Evolutionary conservation across 768 basidiomycete species (phyloP).

Genomic region (Mycena rebaudengoi): DNA sequence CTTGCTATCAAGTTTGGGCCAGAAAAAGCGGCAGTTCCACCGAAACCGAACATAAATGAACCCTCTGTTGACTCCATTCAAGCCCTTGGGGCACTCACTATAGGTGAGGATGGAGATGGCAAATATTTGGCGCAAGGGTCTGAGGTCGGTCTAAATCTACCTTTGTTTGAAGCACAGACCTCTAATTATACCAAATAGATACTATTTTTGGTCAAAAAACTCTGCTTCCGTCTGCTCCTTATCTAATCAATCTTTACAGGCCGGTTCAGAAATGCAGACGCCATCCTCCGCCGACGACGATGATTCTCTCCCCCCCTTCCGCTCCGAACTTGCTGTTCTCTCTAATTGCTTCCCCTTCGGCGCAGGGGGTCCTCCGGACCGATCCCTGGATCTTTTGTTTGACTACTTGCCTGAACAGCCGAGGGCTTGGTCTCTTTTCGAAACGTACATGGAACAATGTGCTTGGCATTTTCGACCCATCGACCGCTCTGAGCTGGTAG

Average conservation of each 20-base stretch:
- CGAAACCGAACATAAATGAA: slow-evolving; percentile 38
- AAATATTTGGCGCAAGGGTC: slow-evolving; percentile 82
- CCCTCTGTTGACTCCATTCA: slow-evolving; percentile 49
- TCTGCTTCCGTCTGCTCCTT: background rate
- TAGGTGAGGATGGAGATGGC: slow-evolving; percentile 71
- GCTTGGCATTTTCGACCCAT: slow-evolving; percentile 73
- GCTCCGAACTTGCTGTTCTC: slow-evolving; percentile 54
- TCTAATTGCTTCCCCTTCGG: slow-evolving; percentile 58
- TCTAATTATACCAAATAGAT: no score
- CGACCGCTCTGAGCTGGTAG: slow-evolving; percentile 71
- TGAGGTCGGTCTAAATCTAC: slow-evolving; percentile 70
- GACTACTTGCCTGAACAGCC: slow-evolving; percentile 65
- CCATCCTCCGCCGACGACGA: slow-evolving; percentile 44
- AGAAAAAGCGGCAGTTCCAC: slow-evolving; percentile 51
- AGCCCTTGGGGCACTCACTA: slow-evolving; percentile 75
- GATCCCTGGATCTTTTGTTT: slow-evolving; percentile 54
- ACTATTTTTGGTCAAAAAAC: slow-evolving; percentile 54
- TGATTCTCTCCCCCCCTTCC: slow-evolving; percentile 44
- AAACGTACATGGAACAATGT: slow-evolving; percentile 73
- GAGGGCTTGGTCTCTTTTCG: slow-evolving; percentile 70
- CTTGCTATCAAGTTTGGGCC: slow-evolving; percentile 68
- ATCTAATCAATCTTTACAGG: slow-evolving; percentile 42
- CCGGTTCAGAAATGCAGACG: slow-evolving; percentile 56
- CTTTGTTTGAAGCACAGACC: no score
- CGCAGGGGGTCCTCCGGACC: slow-evolving; percentile 45